phyloP scores from a whole-genome alignment of 306 rosid genomes.

The Quercus variabilis region DNA sequence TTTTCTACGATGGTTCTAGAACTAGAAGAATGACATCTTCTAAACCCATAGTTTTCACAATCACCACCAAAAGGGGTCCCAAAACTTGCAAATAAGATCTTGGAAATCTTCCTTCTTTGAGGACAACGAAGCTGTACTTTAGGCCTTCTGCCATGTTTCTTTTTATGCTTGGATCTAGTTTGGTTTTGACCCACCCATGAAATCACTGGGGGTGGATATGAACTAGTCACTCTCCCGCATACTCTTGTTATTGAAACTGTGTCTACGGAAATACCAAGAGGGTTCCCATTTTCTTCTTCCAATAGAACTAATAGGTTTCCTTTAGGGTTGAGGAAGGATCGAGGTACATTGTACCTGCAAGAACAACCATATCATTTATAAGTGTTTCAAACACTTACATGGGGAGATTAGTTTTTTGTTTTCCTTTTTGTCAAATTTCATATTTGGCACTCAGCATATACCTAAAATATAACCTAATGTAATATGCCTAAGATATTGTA shows the following conservation, averaged over 20 bases:
- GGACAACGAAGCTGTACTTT: constrained; percentile 20
- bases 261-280: constrained; percentile 38
- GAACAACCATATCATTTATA: too few species aligned
- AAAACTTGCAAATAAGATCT: constrained; percentile 43
- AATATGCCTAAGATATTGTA: too few species aligned
- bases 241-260: constrained; percentile 20
- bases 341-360: constrained; percentile 49
- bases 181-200: constrained; percentile 26
- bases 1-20: not conserved
- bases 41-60: not conserved
- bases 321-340: constrained; percentile 46
- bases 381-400: too few species aligned
- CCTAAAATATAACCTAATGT: too few species aligned
- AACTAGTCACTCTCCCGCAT: constrained; percentile 36
- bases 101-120: constrained; percentile 31
- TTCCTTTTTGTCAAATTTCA: too few species aligned
- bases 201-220: constrained; percentile 33
- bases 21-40: not conserved
- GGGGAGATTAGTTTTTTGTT: too few species aligned
- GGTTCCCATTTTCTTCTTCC: constrained; percentile 50
- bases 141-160: not conserved
- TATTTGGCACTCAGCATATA: too few species aligned
- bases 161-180: not conserved
- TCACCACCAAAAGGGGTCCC: constrained; percentile 52
- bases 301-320: constrained; percentile 38